Conservation (phyloP, 2,329 filamentous ascomycete genomes). For the Periconia sp. region DNA sequence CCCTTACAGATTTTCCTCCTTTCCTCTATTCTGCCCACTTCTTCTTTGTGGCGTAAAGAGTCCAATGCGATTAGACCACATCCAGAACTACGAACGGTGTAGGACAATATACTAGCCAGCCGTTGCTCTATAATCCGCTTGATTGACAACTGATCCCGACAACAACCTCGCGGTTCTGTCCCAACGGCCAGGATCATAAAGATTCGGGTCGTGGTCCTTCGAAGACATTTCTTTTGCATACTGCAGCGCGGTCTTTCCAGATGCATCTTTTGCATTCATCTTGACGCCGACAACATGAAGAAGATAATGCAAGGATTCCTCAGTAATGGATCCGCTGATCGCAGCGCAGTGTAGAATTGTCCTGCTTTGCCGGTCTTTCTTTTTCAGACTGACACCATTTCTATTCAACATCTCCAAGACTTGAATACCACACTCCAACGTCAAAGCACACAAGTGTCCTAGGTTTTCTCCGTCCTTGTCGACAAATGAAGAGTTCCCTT, state of each 20-base stretch:
- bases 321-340: slow-evolving; percentile 7
- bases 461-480: slow-evolving; percentile 13
- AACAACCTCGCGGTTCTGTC: too few species aligned
- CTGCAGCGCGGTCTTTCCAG: slow-evolving; percentile 13
- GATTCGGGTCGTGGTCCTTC: slow-evolving; percentile 5
- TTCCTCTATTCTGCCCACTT: too few species aligned
- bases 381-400: slow-evolving; percentile 11
- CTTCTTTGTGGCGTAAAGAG: too few species aligned
- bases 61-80: too few species aligned
- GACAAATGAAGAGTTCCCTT: slow-evolving; percentile 14
- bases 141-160: too few species aligned
- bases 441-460: slow-evolving; percentile 8
- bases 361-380: slow-evolving; percentile 12
- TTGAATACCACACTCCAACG: slow-evolving; percentile 1
- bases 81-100: too few species aligned
- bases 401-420: slow-evolving; percentile 6
- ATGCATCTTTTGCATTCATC: slow-evolving; percentile 11
- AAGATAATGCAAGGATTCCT: slow-evolving; percentile 14
- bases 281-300: slow-evolving; percentile 13
- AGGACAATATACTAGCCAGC: too few species aligned
- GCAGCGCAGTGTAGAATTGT: slow-evolving; percentile 13
- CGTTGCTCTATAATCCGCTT: too few species aligned
- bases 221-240: slow-evolving; percentile 7
- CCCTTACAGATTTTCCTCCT: too few species aligned
- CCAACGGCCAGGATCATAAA: too few species aligned